Base-by-base conservation (phyloP, 2,329 filamentous ascomycete genomes). In the Periconia sp. region DNA sequence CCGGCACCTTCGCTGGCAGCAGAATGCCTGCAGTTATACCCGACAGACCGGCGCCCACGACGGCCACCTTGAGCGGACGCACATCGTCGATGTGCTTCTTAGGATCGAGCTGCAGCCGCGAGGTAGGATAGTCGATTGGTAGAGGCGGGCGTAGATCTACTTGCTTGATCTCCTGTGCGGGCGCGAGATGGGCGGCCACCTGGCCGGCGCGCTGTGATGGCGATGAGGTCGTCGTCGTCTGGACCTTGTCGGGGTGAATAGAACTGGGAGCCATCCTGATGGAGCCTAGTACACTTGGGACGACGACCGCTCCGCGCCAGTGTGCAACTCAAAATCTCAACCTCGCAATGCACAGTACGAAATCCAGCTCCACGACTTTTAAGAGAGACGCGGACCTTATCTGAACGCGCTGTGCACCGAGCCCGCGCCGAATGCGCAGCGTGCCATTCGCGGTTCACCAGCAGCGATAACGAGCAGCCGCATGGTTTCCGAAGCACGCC, bases 1-100 rank as follows among this genome's bases (percentile, higher is more conserved):
- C 78, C 0, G 87, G 86, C 0, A 90, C 81, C 51, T 90, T 90
- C 8, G 73, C 78, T 0, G 86, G 86, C 1, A 91, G 71, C 7
- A 89, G 67, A 6, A 84, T 76, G 0, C 85, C 87, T 1, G 86
- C 82, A 4, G 80, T 78, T 24, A 87, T 77, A 3, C 85, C 85
- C 0, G 82, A 68, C 0, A 88, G 66, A 0, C 85, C 85, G 7
- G 83, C 84, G 1, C 85, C 85, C 22, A 88, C 79, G 0, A 88
- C 77, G 0, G 78, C 81, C 1, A 86, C 83, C 35, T 76, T 64
- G 16, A 69, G 35, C 15, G 50, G 37, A n/a, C 58, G 53, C 15
- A 66, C 52, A 36, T 66, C 52, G 34, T 70, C 67, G 15, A 69
- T 61, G 34, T 34, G 54, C 12, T 52, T 63, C 8, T 52, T 52